These are phyloP conservation scores for Phytophthora pluvialis DNA, from an alignment of 352 stramenopile species.

Conservation along the genomic window DNA sequence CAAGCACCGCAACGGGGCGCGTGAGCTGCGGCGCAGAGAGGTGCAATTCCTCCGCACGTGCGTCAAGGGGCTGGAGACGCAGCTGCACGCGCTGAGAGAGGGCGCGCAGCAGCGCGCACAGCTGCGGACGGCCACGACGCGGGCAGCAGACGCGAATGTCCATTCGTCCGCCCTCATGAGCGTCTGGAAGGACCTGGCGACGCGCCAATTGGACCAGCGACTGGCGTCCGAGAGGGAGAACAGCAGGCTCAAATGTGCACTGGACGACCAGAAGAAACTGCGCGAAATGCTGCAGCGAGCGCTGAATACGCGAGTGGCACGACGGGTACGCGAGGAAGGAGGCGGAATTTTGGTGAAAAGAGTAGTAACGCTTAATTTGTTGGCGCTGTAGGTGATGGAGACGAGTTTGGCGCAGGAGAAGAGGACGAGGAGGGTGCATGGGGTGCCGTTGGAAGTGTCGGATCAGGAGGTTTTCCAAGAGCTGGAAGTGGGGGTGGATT, in stretches of 20 bases:
- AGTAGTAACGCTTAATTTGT: conserved; percentile 4
- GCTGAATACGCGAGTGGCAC: conserved; percentile 40
- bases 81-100: conserved; percentile 20
- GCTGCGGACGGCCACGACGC: not conserved
- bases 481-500: conserved; percentile 42
- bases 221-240: conserved; percentile 41
- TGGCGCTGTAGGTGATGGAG: conserved; percentile 34
- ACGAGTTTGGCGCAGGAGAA: conserved; percentile 34
- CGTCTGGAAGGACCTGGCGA: conserved; percentile 39
- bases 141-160: not conserved
- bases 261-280: conserved; percentile 42
- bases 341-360: not conserved
- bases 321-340: conserved; percentile 22
- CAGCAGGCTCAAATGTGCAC: conserved; percentile 30
- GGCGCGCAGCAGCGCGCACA: conserved; percentile 13
- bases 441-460: conserved; percentile 24
- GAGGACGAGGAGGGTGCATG: conserved; percentile 34
- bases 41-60: conserved; percentile 31
- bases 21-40: conserved; percentile 43
- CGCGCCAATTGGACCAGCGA: conserved; percentile 41
- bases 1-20: conserved; percentile 46
- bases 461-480: conserved; percentile 45
- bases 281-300: conserved; percentile 39
- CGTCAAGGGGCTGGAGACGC: conserved; percentile 28
- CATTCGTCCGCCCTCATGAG: conserved; percentile 19